Evolutionary conservation across 139 green algal species (phyloP).

Genomic region (Picochlorum sp.): DNA sequence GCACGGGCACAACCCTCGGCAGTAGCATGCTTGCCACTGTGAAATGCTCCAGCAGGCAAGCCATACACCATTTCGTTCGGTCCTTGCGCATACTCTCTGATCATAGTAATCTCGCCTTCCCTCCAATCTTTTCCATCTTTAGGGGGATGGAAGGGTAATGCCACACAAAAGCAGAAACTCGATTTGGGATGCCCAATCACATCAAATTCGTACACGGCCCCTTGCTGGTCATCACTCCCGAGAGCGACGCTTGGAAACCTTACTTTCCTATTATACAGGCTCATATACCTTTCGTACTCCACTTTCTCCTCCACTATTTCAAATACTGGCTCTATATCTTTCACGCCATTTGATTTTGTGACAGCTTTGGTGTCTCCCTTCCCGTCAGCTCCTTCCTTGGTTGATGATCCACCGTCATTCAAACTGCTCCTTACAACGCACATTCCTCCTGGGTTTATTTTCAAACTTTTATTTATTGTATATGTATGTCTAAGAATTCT

Average conservation of each 20-base stretch:
- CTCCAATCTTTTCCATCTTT: slow-evolving; percentile 3
- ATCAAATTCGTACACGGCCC: slow-evolving; percentile 54
- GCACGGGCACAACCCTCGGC: slow-evolving; percentile 36
- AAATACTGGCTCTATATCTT: no score
- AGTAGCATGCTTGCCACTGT: slow-evolving; percentile 40
- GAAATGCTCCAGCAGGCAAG: slow-evolving; percentile 59
- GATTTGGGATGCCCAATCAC: slow-evolving; percentile 60
- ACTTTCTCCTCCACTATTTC: slow-evolving; percentile 26
- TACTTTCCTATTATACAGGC: slow-evolving; percentile 42
- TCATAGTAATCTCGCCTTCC: slow-evolving; percentile 46
- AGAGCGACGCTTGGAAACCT: slow-evolving; percentile 28
- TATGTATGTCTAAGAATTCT: no score
- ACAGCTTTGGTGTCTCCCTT: background rate
- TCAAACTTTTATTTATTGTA: no score
- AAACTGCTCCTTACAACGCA: no score
- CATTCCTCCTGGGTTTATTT: no score
- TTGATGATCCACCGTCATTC: no score
- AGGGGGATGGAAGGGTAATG: slow-evolving; percentile 59
- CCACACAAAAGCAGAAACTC: slow-evolving; percentile 52
- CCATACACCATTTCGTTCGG: slow-evolving; percentile 51
- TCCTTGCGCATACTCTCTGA: slow-evolving; percentile 62
- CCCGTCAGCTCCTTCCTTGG: background rate
- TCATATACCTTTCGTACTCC: slow-evolving; percentile 40
- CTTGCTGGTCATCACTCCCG: background rate
- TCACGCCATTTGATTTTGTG: background rate